Conservation (phyloP, 2,329 filamentous ascomycete species). For the Colletotrichum liaoningense region DNA sequence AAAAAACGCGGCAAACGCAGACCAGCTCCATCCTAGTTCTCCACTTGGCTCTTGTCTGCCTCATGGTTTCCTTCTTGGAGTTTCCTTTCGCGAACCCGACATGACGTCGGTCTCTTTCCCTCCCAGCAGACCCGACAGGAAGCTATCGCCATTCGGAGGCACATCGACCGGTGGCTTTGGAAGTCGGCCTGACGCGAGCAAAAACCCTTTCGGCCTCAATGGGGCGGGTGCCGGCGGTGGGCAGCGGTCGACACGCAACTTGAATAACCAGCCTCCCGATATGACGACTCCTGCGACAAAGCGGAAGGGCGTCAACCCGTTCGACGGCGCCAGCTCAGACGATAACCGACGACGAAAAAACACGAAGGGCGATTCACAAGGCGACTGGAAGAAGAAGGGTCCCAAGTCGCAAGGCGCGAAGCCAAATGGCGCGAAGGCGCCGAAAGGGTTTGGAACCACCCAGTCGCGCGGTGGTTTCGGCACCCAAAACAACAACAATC, state of each 20-base stretch:
- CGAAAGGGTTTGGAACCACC: constrained; percentile 22
- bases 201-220: constrained; percentile 45
- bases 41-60: constrained; percentile 28
- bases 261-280: constrained; percentile 39
- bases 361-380: constrained; percentile 37
- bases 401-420: constrained; percentile 16
- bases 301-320: constrained; percentile 40
- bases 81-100: constrained; percentile 23
- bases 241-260: constrained; percentile 41
- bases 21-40: constrained; percentile 35
- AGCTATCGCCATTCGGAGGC: constrained; percentile 10
- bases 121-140: constrained; percentile 29
- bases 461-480: constrained; percentile 31
- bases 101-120: constrained; percentile 35
- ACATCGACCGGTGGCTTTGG: constrained; percentile 27
- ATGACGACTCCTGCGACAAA: constrained; percentile 42
- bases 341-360: constrained; percentile 35
- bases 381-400: constrained; percentile 39
- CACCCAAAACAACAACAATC: constrained; percentile 15
- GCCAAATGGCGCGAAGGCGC: constrained; percentile 28
- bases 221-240: constrained; percentile 43
- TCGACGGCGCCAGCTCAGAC: constrained; percentile 39
- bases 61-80: constrained; percentile 23
- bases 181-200: not conserved
- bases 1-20: constrained; percentile 24